Conservation (phyloP, 495 filamentous ascomycete species). For the Daldinia bambusicola region DNA sequence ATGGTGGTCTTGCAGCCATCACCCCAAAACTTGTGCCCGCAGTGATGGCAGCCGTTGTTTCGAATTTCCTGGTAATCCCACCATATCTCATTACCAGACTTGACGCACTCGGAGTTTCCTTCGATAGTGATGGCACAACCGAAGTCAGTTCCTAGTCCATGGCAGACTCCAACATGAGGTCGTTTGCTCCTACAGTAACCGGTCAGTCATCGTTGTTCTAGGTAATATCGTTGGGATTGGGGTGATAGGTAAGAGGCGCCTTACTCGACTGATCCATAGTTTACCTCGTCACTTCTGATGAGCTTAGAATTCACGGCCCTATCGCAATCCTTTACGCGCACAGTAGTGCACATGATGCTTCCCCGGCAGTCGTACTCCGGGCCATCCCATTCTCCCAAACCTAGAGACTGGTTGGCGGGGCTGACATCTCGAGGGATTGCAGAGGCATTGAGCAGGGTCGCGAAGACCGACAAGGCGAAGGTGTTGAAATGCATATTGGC, state of each 20-base stretch:
- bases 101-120: constrained; percentile 10
- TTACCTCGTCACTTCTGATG: constrained; percentile 21
- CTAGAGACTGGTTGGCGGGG: background rate
- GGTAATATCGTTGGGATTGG: background rate
- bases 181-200: constrained; percentile 17
- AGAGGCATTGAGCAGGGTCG: background rate
- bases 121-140: constrained; percentile 33
- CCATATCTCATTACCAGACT: constrained; percentile 38
- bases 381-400: too few relatives aligned
- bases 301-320: constrained; percentile 11
- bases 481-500: constrained; percentile 26
- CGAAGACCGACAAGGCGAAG: constrained; percentile 1
- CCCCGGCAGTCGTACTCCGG: constrained; percentile 27
- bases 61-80: constrained; percentile 39
- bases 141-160: constrained; percentile 28
- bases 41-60: constrained; percentile 22
- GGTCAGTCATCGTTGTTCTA: constrained; percentile 2
- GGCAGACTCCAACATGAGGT: constrained; percentile 26
- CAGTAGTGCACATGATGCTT: constrained; percentile 32
- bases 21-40: constrained; percentile 30
- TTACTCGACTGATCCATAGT: constrained; percentile 29
- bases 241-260: background rate
- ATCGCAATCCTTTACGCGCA: constrained; percentile 27
- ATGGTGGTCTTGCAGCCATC: constrained; percentile 26
- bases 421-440: background rate